These are phyloP conservation scores for Eruca vesicaria DNA, from an alignment of 441 rosid species.

Conservation along the genomic window DNA sequence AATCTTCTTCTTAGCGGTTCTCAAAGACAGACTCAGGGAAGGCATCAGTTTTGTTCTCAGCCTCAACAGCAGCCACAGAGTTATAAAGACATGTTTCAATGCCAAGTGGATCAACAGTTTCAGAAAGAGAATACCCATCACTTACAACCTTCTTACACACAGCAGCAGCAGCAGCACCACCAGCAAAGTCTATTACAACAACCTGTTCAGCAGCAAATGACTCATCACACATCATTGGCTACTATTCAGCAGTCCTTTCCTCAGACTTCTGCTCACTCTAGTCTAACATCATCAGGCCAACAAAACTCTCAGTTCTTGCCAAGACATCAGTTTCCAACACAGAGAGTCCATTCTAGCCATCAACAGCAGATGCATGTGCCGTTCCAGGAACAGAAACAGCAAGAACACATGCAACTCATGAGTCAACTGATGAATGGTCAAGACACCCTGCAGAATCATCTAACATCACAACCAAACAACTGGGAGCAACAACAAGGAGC, in stretches of 20 bases:
- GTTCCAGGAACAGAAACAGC: constrained; percentile 53
- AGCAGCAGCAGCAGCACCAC: constrained; percentile 42
- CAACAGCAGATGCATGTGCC: constrained; percentile 49
- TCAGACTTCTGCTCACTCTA: constrained; percentile 48
- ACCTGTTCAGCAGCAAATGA: constrained; percentile 47
- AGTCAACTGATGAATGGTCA: constrained; percentile 49
- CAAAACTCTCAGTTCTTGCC: constrained; percentile 48
- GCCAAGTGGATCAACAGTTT: constrained; percentile 49
- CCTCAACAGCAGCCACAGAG: constrained; percentile 45
- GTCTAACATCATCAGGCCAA: constrained; percentile 50
- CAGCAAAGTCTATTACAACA: constrained; percentile 32
- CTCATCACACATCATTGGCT: constrained; percentile 60
- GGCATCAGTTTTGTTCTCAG: constrained; percentile 57
- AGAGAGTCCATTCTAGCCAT: constrained; percentile 42
- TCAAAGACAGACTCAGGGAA: constrained; percentile 60
- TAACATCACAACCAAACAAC: constrained; percentile 56
- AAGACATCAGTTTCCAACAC: constrained; percentile 44
- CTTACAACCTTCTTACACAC: constrained; percentile 33
- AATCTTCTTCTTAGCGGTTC: constrained; percentile 46
- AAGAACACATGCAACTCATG: constrained; percentile 40
- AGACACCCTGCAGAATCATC: constrained; percentile 46
- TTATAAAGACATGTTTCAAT: constrained; percentile 39
- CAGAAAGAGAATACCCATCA: constrained; percentile 51
- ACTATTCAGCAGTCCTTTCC: constrained; percentile 48
- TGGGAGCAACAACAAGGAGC: constrained; percentile 49